These are phyloP conservation scores for Eleusine indica DNA, from an alignment of 176 grass and related monocot species.

Conservation along the genomic window DNA sequence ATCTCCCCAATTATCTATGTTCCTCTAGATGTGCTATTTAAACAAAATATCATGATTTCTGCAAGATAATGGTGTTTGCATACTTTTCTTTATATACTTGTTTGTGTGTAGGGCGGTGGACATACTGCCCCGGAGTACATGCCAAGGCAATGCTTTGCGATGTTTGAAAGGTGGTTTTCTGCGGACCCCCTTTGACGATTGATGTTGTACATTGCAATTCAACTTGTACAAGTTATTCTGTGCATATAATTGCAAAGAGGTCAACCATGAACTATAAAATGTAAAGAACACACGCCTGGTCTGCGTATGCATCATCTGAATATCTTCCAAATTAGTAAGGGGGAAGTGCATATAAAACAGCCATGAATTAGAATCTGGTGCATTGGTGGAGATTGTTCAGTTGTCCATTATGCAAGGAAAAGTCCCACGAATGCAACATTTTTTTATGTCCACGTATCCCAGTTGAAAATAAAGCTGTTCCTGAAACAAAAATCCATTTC, in stretches of 20 bases:
- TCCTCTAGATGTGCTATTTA: not conserved
- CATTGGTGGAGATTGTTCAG: too few species aligned
- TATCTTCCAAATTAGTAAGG: not conserved
- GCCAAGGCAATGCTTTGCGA: slow-evolving; percentile 53
- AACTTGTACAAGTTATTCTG: not conserved
- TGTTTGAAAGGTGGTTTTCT: slow-evolving; percentile 47
- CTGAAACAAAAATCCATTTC: too few species aligned
- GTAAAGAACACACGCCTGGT: not conserved
- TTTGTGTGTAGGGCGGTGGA: slow-evolving; percentile 50
- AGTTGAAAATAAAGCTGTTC: too few species aligned
- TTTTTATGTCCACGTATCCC: too few species aligned
- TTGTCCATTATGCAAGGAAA: too few species aligned
- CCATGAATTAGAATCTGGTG: too few species aligned
- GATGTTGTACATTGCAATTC: too few species aligned
- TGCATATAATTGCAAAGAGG: not conserved
- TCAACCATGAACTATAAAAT: not conserved
- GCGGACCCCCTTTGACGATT: too few species aligned
- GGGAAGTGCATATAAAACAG: too few species aligned
- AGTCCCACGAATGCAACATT: too few species aligned
- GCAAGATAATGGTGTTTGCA: not conserved
- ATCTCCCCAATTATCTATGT: not conserved
- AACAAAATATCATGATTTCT: not conserved
- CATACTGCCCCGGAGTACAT: slow-evolving; percentile 69
- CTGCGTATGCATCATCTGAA: not conserved
- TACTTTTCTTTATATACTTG: not conserved